phyloP scores from a whole-genome alignment of 345 rosid genomes.

The Euphorbia tirucalli region DNA sequence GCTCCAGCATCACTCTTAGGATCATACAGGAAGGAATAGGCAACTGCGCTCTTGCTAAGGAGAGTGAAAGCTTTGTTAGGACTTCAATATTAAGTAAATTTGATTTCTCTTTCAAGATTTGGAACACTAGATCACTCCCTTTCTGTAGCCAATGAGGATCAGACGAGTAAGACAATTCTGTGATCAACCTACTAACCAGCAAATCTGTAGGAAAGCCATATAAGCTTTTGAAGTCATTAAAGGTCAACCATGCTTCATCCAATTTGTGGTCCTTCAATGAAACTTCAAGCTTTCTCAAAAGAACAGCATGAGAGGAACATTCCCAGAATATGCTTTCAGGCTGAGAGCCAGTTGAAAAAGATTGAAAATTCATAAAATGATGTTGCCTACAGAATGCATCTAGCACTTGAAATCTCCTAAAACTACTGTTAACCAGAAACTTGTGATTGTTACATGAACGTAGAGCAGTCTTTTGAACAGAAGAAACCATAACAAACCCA shows the following conservation, averaged over 20 bases:
- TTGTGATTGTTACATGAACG: not conserved
- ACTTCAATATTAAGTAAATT: slow-evolving; percentile 34
- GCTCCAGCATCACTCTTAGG: slow-evolving; percentile 58
- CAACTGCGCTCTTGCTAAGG: slow-evolving; percentile 72
- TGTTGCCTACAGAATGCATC: not conserved
- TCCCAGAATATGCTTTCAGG: slow-evolving; percentile 44
- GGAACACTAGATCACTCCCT: slow-evolving; percentile 49
- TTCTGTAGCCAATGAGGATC: slow-evolving; percentile 52
- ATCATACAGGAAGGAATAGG: slow-evolving; percentile 50
- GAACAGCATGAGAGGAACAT: slow-evolving; percentile 43
- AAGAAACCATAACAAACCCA: not conserved
- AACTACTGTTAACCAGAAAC: not conserved
- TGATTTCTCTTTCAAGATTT: slow-evolving; percentile 43
- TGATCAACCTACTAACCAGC: slow-evolving; percentile 43
- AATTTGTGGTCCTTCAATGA: slow-evolving; percentile 44
- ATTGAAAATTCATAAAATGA: not conserved
- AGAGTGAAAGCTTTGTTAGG: slow-evolving; percentile 51
- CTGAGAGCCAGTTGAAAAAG: slow-evolving; percentile 16
- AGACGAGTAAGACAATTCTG: slow-evolving; percentile 60
- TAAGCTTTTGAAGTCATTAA: slow-evolving; percentile 52
- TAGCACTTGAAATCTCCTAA: slow-evolving; percentile 9
- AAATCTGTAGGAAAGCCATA: slow-evolving; percentile 52
- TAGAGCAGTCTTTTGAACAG: slow-evolving; percentile 4
- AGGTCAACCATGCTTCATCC: slow-evolving; percentile 66
- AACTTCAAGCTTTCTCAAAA: slow-evolving; percentile 58